Evolutionary conservation across 1,284 basidiomycete genomes (phyloP).

Genomic region (Earliella scabrosa): DNA sequence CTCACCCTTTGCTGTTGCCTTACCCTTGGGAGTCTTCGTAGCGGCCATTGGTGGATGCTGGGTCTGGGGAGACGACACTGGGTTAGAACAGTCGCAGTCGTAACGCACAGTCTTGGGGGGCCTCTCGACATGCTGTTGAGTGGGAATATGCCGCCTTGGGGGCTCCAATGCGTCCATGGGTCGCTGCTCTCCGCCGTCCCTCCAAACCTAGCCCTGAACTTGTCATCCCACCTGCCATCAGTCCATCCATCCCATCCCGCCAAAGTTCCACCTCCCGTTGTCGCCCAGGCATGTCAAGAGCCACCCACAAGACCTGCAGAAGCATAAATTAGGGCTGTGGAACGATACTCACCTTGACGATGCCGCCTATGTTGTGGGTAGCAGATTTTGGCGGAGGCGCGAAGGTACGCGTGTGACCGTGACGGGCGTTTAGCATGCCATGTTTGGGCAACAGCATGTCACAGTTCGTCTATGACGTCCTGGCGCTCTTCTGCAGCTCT

Average conservation of each 20-base stretch:
- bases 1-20: conserved; percentile 58
- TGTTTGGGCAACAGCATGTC: neutral
- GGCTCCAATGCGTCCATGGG: too few relatives aligned
- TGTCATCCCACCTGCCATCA: conserved; percentile 22
- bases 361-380: conserved; percentile 28
- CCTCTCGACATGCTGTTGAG: too few relatives aligned
- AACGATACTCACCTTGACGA: conserved; percentile 26
- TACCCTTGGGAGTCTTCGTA: conserved; percentile 66
- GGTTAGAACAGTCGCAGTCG: neutral
- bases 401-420: conserved; percentile 18
- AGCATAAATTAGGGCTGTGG: conserved; percentile 8
- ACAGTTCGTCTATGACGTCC: too few relatives aligned
- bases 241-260: conserved; percentile 23
- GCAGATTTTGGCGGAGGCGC: conserved; percentile 19
- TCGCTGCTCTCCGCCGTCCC: neutral
- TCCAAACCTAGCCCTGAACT: conserved; percentile 2
- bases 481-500: too few relatives aligned
- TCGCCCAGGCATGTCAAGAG: conserved; percentile 11
- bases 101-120: neutral
- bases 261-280: conserved; percentile 4
- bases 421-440: neutral
- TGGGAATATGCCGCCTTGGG: too few relatives aligned
- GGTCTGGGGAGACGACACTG: conserved; percentile 11
- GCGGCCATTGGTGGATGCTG: conserved; percentile 53
- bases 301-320: conserved; percentile 13